Evolutionary conservation across 2,329 filamentous ascomycete genomes (phyloP), one percentile per base, ranked within the genome.

Genomic region (Diaporthe nobilis): DNA sequence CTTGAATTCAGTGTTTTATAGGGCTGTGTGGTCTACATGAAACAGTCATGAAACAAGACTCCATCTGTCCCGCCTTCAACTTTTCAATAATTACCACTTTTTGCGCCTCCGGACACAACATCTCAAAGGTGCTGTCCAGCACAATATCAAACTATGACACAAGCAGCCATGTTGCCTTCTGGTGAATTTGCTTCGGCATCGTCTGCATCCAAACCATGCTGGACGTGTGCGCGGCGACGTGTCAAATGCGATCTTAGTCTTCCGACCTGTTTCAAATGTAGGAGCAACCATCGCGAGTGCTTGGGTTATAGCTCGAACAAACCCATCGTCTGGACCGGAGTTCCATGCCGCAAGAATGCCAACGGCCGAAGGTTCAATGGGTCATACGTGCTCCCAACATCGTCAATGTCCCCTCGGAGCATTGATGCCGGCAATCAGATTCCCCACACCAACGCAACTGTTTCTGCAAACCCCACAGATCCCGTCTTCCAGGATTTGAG

Each of bases 191-290:
- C 61, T 22, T 28, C 61, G 42, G 34, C 34, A 25, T 34, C 42
- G 8, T 47, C 42, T 34, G 42, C 61, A 49, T 28, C 61, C 42
- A 65, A 65, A 34, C 61, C 67, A 28, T 77, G 76, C 47, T 77
- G 76, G 76, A 77, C 76, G 15, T 77, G 76, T 72, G 65, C 68
- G 17, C 74, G 75, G 28, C 65, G 76, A 44, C 74, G 76, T 10
- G 70, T 77, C 58, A 71, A 73, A 20, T 77, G 76, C 49, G 76
- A 77, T 58, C 53, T 67, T 22, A 47, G 75, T 13, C 67, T 76
- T 28, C 76, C 76, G 13, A 71, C 71, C 47, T 77, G 76, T 57
- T 47, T 65, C 51, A 77, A 77, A 60, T 77, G 76, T 63, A 55
- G 51, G 37, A 74, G 68, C 20, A 49, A 72, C 4, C 34, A 58